Conservation (phyloP, 352 stramenopile species). For the Plasmopara muralis region DNA sequence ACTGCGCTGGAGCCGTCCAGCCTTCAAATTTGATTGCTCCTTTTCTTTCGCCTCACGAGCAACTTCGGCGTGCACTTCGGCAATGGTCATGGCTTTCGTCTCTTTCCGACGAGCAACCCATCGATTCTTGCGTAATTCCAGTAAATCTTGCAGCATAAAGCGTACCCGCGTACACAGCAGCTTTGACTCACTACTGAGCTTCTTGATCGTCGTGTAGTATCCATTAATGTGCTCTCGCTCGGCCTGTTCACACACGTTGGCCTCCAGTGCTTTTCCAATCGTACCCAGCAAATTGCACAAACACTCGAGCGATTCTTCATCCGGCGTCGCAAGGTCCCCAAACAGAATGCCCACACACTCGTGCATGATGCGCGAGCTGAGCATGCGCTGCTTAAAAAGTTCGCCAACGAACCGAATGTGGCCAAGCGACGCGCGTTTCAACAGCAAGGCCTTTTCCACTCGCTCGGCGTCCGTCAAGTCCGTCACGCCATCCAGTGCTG, state of each 20-base stretch:
- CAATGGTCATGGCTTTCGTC: conserved; percentile 81
- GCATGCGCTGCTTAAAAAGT: conserved; percentile 93
- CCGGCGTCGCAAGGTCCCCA: conserved; percentile 64
- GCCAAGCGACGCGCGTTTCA: conserved; percentile 80
- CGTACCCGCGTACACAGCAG: conserved; percentile 72
- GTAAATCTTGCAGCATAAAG: conserved; percentile 80
- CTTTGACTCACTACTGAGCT: conserved; percentile 55
- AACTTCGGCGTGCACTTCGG: conserved; percentile 67
- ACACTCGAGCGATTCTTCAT: conserved; percentile 95
- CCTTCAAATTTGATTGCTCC: conserved; percentile 36
- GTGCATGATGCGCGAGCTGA: conserved; percentile 94
- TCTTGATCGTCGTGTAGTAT: conserved; percentile 64
- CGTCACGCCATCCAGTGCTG: conserved; percentile 60
- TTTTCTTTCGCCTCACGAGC: conserved; percentile 68
- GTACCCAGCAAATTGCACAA: conserved; percentile 92
- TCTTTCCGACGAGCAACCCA: conserved; percentile 74
- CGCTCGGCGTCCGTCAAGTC: conserved; percentile 42
- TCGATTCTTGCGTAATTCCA: conserved; percentile 70
- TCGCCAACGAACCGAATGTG: conserved; percentile 96
- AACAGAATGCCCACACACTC: conserved; percentile 82
- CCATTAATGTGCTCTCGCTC: conserved; percentile 56
- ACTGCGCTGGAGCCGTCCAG: conserved; percentile 47
- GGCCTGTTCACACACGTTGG: conserved; percentile 35
- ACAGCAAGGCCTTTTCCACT: conserved; percentile 68
- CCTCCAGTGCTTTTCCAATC: conserved; percentile 87